Evolutionary conservation across 2,329 filamentous ascomycete genomes (phyloP), one percentile per base, ranked within the genome.

Genomic region (Fusarium heterosporum): DNA sequence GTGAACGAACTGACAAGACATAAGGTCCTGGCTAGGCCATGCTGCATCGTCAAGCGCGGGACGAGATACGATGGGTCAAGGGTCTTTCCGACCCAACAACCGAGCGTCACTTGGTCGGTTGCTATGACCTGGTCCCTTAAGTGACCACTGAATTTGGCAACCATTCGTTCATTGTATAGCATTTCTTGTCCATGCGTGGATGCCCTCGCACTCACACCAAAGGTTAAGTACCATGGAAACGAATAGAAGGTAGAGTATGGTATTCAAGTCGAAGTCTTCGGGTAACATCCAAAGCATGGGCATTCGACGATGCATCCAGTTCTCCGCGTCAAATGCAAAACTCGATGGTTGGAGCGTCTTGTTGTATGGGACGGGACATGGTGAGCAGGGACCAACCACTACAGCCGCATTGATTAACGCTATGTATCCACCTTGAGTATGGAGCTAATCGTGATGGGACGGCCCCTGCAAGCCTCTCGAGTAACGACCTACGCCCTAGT

Each of bases 371-470:
- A 53, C 48, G 40, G 53, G 48, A 48, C 41, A 54, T 26, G 60
- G 38, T 60, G 59, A 54, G 57, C 53, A 67, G 34, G 60, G 65
- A 45, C 60, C 64, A 68, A 48, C 38, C 32, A 36, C 32, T 36
- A 32, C 43, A 65, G 55, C 60, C 47, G 64, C 55, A 51, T 48
- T 41, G 55, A 68, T 68, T 54, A 64, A 57, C 47, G 47, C 36
- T 54, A 39, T 34, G 52, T 61, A 50, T 48, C 55, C 64, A 68
- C 65, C 40, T 51, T n/a, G 19, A 25, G 32, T 45, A 36, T 43
- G 55, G 60, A 53, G 64, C 63, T 67, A 64, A 68, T 67, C 58
- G 63, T 51, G 52, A 64, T 64, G 39, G 51, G 45, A 30, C 41
- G 22, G 64, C 30, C 64, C 54, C 63, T 66, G 48, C 36, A 34